Conservation (phyloP, 2,329 filamentous ascomycete genomes). For the Coniochaeta sp. region DNA sequence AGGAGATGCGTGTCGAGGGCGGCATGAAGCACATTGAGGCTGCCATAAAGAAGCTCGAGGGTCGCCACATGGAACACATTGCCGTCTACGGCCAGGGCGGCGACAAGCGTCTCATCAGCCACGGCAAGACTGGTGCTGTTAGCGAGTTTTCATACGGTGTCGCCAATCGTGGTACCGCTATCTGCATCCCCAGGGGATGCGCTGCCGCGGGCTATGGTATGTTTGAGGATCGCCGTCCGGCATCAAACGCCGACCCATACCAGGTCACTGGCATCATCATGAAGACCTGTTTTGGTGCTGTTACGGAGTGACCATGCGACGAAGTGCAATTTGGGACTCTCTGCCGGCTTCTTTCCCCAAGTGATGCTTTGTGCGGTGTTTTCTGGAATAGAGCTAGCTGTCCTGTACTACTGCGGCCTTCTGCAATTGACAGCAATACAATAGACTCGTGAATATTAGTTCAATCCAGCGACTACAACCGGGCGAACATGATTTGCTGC, state of each 20-base stretch:
- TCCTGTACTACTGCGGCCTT: not conserved
- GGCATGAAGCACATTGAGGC: slow-evolving; percentile 94
- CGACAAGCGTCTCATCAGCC: slow-evolving; percentile 67
- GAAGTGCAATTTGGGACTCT: not conserved
- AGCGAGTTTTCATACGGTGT: slow-evolving; percentile 92
- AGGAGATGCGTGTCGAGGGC: slow-evolving; percentile 80
- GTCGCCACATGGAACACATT: slow-evolving; percentile 75
- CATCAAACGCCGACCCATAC: slow-evolving; percentile 2
- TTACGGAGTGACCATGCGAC: slow-evolving; percentile 5
- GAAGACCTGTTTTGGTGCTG: slow-evolving; percentile 8
- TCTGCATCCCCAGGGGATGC: slow-evolving; percentile 79
- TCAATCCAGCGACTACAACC: not conserved
- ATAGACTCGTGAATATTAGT: not conserved
- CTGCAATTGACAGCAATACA: not conserved
- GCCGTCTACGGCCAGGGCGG: slow-evolving; percentile 93
- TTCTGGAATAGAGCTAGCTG: not conserved
- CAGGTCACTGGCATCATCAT: slow-evolving; percentile 2
- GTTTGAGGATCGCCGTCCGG: slow-evolving; percentile 6
- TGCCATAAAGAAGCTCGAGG: slow-evolving; percentile 75
- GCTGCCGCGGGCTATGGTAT: slow-evolving; percentile 60
- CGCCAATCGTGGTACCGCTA: slow-evolving; percentile 89
- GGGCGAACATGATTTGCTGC: no score
- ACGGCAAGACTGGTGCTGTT: slow-evolving; percentile 89
- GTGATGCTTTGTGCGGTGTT: not conserved
- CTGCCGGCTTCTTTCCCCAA: not conserved